phyloP scores from a whole-genome alignment of 768 basidiomycete genomes.

The Tephrocybe sp. region DNA sequence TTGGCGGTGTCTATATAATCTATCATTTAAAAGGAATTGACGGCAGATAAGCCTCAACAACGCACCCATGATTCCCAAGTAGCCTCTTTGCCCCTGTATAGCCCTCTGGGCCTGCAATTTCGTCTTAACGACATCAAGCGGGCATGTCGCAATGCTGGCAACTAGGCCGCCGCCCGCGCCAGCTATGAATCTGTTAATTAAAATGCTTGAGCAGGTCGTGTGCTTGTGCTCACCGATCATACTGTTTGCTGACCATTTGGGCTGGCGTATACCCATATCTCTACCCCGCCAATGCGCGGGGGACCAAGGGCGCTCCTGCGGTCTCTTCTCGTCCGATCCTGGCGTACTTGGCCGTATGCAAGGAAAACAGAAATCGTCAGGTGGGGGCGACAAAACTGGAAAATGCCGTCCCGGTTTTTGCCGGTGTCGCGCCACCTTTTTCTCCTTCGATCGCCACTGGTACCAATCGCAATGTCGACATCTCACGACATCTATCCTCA shows the following conservation, averaged over 20 bases:
- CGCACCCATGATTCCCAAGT: conserved; percentile 76
- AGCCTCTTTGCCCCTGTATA: conserved; percentile 66
- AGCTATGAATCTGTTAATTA: conserved; percentile 44
- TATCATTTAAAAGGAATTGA: conserved; percentile 9
- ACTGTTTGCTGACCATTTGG: conserved; percentile 74
- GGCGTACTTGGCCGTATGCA: conserved; percentile 6
- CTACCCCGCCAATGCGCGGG: conserved; percentile 64
- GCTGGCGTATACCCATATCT: conserved; percentile 62
- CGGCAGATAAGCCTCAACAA: conserved; percentile 16
- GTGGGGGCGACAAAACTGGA: conserved; percentile 3
- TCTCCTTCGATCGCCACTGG: background rate
- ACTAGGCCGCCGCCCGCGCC: conserved; percentile 95
- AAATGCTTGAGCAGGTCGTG: conserved; percentile 14
- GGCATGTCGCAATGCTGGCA: conserved; percentile 92
- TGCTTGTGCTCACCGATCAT: conserved; percentile 65
- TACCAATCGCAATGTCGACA: no score
- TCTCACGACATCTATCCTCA: no score
- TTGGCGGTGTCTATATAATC: conserved; percentile 37
- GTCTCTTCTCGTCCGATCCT: conserved; percentile 14
- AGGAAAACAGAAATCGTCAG: conserved; percentile 1
- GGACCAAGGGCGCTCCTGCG: conserved; percentile 22
- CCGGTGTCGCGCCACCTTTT: conserved; percentile 5
- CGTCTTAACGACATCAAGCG: conserved; percentile 97
- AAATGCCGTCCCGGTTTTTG: conserved; percentile 16
- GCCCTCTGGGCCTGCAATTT: conserved; percentile 92